phyloP scores from a whole-genome alignment of 2,329 filamentous ascomycete species.

The Cladorrhinum sp. region DNA sequence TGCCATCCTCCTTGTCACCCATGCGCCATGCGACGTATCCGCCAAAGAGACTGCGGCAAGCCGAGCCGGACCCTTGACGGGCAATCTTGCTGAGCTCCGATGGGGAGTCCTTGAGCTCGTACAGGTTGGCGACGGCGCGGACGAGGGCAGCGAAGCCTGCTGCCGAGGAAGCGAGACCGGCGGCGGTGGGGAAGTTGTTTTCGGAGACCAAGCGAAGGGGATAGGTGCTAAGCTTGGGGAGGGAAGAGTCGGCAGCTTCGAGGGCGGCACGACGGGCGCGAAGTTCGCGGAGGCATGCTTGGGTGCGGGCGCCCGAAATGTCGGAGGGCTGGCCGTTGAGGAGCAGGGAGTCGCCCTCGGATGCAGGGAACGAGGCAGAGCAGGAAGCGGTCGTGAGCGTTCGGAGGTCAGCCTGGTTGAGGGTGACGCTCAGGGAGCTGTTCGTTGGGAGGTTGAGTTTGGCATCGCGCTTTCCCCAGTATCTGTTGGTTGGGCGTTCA shows the following conservation, averaged over 20 bases:
- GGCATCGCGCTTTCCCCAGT: constrained; percentile 97
- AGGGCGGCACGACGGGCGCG: constrained; percentile 72
- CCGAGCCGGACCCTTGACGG: constrained; percentile 89
- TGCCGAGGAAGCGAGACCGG: constrained; percentile 74
- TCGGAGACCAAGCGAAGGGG: constrained; percentile 85
- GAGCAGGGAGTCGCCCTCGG: constrained; percentile 65
- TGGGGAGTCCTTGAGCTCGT: constrained; percentile 76
- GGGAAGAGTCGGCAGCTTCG: constrained; percentile 66
- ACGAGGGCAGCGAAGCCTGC: constrained; percentile 70
- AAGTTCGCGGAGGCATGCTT: constrained; percentile 88
- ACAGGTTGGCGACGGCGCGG: constrained; percentile 86
- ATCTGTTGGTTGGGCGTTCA: constrained; percentile 44
- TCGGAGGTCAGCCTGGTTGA: constrained; percentile 88
- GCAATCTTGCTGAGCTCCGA: constrained; percentile 86
- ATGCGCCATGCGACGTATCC: constrained; percentile 95
- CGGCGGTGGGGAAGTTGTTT: constrained; percentile 99
- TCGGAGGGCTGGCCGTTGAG: constrained; percentile 84
- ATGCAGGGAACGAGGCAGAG: constrained; percentile 62
- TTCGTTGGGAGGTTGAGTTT: constrained; percentile 97
- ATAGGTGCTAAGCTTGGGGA: constrained; percentile 77
- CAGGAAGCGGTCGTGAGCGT: constrained; percentile 95
- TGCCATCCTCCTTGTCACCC: constrained; percentile 72
- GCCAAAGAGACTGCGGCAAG: constrained; percentile 88
- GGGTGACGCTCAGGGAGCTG: constrained; percentile 93
- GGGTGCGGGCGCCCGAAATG: constrained; percentile 83